These are phyloP conservation scores for Penicillium sclerotigenum DNA, from an alignment of 2,329 filamentous ascomycete genomes.

Conservation along the genomic window DNA sequence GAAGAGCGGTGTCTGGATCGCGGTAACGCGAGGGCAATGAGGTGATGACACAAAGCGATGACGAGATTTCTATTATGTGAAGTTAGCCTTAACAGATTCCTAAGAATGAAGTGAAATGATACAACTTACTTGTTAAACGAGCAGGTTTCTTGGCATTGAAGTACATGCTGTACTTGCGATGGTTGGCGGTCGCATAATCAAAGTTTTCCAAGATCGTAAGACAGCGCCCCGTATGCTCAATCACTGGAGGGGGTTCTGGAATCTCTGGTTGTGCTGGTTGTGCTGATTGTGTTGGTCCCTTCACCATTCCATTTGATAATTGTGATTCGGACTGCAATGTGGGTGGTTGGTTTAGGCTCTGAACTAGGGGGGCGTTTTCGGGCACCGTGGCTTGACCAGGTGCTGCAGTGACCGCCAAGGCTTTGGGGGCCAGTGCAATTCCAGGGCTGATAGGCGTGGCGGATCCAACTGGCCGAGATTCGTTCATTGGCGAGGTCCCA, in stretches of 20 bases:
- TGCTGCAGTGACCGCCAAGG: neutral
- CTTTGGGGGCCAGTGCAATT: neutral
- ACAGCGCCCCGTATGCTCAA: slow-evolving; percentile 54
- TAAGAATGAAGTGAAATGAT: neutral
- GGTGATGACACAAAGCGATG: slow-evolving; percentile 74
- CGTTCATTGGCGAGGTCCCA: neutral
- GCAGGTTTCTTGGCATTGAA: slow-evolving; percentile 52
- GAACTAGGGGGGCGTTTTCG: slow-evolving; percentile 4
- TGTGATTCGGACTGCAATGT: slow-evolving; percentile 3
- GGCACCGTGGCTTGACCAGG: slow-evolving; percentile 5
- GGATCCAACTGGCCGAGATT: neutral
- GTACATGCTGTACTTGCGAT: slow-evolving; percentile 54
- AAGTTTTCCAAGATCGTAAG: slow-evolving; percentile 60
- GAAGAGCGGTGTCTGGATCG: slow-evolving; percentile 78
- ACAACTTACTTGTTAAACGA: slow-evolving; percentile 48
- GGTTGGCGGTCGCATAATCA: slow-evolving; percentile 54
- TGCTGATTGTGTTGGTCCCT: slow-evolving; percentile 22
- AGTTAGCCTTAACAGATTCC: slow-evolving; percentile 9
- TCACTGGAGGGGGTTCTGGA: slow-evolving; percentile 35
- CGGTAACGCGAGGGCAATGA: slow-evolving; percentile 75
- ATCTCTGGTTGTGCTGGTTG: slow-evolving; percentile 27
- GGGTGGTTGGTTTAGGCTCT: slow-evolving; percentile 16
- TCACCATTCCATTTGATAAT: slow-evolving; percentile 11
- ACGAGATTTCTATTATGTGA: slow-evolving; percentile 39
- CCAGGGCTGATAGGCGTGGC: neutral